Conservation (phyloP, 495 filamentous ascomycete species). For the Neurospora sp. region DNA sequence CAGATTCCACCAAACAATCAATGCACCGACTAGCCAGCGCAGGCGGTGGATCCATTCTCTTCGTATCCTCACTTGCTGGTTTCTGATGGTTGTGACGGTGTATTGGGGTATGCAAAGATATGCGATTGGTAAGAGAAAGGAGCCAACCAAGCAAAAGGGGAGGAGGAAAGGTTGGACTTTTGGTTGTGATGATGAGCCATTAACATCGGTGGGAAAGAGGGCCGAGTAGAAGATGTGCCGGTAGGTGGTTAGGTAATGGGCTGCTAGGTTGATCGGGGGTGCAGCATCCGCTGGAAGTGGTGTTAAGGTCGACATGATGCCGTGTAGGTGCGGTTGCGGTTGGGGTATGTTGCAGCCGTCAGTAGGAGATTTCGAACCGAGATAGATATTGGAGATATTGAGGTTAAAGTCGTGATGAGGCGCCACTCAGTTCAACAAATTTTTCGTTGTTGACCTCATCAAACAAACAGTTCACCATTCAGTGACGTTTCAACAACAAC, state of each 20-base stretch:
- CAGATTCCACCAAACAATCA: conserved; percentile 25
- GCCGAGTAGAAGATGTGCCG: conserved; percentile 5
- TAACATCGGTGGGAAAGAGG: neutral
- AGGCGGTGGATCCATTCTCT: conserved; percentile 35
- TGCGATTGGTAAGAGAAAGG: conserved; percentile 39
- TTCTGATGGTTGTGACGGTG: neutral
- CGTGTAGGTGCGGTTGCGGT: neutral
- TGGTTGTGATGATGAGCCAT: neutral
- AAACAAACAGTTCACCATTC: too few relatives aligned
- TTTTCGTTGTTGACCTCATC: neutral
- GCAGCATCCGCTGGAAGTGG: neutral
- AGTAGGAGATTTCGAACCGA: neutral
- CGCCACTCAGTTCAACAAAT: too few relatives aligned
- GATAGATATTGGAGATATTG: too few relatives aligned
- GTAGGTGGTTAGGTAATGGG: conserved; percentile 5
- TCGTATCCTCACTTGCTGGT: conserved; percentile 8
- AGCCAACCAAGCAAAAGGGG: conserved; percentile 40
- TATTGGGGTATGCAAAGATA: conserved; percentile 51
- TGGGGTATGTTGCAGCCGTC: neutral
- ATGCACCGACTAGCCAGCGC: conserved; percentile 44
- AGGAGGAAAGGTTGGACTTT: conserved; percentile 41
- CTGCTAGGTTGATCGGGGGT: neutral
- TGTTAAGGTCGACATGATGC: neutral
- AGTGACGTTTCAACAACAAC: neutral
- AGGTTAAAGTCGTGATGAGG: too few relatives aligned